A percentile compares a stretch with the other conserved stretches of the same genome.
These are phyloP conservation scores for Dioscorea zingiberensis DNA, from an alignment of 106 monocot genomes.

Conservation along the genomic window DNA sequence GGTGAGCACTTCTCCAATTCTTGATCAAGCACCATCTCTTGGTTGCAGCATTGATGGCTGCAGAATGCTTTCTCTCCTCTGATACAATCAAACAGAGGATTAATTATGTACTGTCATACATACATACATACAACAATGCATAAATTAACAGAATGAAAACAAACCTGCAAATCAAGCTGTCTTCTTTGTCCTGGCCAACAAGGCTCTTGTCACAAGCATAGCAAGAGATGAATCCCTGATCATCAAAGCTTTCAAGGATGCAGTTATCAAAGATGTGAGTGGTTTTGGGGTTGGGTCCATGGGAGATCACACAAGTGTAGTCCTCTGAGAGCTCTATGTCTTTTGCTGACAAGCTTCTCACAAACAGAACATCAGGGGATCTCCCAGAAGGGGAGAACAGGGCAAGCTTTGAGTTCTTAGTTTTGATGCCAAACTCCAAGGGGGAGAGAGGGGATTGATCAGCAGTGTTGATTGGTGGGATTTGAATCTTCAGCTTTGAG, in stretches of 20 bases:
- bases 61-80: conserved; percentile 3
- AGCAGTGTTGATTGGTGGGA: too few species aligned
- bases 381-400: too few species aligned
- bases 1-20: too few species aligned
- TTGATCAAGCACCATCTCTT: conserved; percentile 1
- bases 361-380: too few species aligned
- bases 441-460: too few species aligned
- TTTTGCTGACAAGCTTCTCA: too few species aligned
- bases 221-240: conserved; percentile 42
- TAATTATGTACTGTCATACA: too few species aligned
- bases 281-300: conserved; percentile 47
- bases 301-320: conserved; percentile 65
- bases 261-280: conserved; percentile 63
- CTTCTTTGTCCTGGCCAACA: conserved; percentile 27
- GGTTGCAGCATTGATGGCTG: not conserved
- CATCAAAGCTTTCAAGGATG: conserved; percentile 31
- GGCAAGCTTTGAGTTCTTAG: too few species aligned
- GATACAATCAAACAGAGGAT: too few species aligned
- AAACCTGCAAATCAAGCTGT: conserved; percentile 60
- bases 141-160: not conserved
- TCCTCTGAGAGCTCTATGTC: conserved; percentile 69
- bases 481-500: too few species aligned
- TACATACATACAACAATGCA: too few species aligned
- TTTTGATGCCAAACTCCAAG: too few species aligned
- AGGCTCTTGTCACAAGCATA: conserved; percentile 54